A percentile compares a stretch with the other conserved stretches of the same genome.
These are phyloP conservation scores for Phytopythium kandeliae DNA, from an alignment of 352 stramenopile genomes.

Conservation along the genomic window DNA sequence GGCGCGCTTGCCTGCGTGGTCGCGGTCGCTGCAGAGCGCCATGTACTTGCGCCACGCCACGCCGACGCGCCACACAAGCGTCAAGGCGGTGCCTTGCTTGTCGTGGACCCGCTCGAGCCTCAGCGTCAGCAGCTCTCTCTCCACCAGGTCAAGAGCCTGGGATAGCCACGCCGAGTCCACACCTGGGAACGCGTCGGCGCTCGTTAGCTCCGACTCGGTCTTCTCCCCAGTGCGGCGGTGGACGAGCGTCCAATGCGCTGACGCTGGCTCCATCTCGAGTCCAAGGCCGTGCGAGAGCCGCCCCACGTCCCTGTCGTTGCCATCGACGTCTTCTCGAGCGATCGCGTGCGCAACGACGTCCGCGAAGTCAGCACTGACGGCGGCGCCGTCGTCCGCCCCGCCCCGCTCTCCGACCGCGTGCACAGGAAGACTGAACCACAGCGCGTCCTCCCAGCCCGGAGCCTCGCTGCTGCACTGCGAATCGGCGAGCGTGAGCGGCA, in stretches of 20 bases:
- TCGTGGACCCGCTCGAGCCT: slow-evolving; percentile 18
- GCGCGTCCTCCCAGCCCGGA: slow-evolving; percentile 6
- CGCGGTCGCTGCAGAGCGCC: slow-evolving; percentile 1
- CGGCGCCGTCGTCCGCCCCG: not conserved
- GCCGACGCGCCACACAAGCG: slow-evolving; percentile 19
- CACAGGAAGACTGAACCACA: slow-evolving; percentile 16
- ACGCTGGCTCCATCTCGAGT: not conserved
- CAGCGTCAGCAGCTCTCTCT: slow-evolving; percentile 25
- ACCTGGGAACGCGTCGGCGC: slow-evolving; percentile 20
- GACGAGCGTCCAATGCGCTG: slow-evolving; percentile 9
- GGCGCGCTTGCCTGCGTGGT: not conserved
- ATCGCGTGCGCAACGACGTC: not conserved
- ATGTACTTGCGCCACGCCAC: slow-evolving; percentile 35
- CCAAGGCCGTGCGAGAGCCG: not conserved
- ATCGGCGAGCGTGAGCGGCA: not conserved
- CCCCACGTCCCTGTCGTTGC: not conserved
- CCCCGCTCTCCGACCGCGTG: not conserved
- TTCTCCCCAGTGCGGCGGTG: not conserved
- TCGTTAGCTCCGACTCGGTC: slow-evolving; percentile 7
- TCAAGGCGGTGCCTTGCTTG: not conserved
- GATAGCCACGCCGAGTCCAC: slow-evolving; percentile 9
- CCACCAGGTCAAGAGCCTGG: slow-evolving; percentile 15
- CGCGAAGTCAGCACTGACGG: slow-evolving; percentile 4
- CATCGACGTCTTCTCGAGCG: not conserved
- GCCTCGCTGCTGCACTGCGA: not conserved